Evolutionary conservation across 1,139 yeast species (phyloP).

Genomic region (Zygosaccharomyces sapae): DNA sequence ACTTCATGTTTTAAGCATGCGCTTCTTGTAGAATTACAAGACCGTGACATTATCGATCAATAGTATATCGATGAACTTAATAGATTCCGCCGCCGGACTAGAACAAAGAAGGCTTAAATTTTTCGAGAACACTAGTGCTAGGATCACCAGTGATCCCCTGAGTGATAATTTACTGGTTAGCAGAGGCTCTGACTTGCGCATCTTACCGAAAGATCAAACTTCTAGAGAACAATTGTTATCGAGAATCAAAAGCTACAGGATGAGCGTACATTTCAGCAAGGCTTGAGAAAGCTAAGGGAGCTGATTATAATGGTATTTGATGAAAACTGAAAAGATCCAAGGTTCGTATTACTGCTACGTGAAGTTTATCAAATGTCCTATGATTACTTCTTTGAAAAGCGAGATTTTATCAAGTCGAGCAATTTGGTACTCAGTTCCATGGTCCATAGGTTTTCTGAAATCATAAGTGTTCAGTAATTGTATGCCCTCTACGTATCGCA

Average conservation of each 20-base stretch:
- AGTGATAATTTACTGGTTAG: slow-evolving; percentile 20
- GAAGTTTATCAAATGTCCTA: slow-evolving; percentile 19
- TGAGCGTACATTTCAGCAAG: slow-evolving; percentile 16
- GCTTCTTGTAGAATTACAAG: not conserved
- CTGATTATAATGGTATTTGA: slow-evolving; percentile 17
- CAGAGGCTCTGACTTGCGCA: slow-evolving; percentile 10
- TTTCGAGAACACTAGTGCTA: slow-evolving; percentile 15
- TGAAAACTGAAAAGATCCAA: slow-evolving; percentile 5
- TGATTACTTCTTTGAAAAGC: slow-evolving; percentile 10
- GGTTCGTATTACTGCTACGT: slow-evolving; percentile 8
- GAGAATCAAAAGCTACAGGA: slow-evolving; percentile 5
- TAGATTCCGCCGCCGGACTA: not conserved
- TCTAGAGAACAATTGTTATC: slow-evolving; percentile 13
- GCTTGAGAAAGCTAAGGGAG: slow-evolving; percentile 24
- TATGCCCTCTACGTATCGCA: slow-evolving; percentile 12
- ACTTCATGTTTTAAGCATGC: not conserved
- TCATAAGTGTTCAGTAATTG: slow-evolving; percentile 5
- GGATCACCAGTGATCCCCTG: slow-evolving; percentile 18
- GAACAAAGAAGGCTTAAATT: slow-evolving; percentile 19
- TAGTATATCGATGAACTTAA: not conserved
- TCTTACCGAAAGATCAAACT: slow-evolving; percentile 12
- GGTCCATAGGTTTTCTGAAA: slow-evolving; percentile 8
- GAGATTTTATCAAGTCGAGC: slow-evolving; percentile 12
- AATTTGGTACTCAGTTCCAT: slow-evolving; percentile 11
- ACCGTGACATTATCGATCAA: not conserved